A percentile compares a stretch with the other conserved stretches of the same genome.
These are phyloP conservation scores for Sesbania bispinosa DNA, from an alignment of 306 rosid species.

Conservation along the genomic window DNA sequence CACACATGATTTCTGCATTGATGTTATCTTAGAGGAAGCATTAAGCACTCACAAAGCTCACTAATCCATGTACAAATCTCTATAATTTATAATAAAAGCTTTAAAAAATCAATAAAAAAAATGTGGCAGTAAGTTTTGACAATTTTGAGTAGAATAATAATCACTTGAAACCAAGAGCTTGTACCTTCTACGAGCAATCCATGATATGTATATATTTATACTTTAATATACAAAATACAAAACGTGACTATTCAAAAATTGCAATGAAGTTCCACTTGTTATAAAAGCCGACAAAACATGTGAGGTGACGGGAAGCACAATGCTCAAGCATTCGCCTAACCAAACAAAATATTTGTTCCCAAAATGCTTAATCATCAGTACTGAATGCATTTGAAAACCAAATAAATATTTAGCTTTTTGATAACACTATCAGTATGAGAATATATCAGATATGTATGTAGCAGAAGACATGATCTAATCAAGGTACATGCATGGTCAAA, in stretches of 20 bases:
- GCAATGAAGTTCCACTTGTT: conserved; percentile 29
- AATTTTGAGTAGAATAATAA: conserved; percentile 17
- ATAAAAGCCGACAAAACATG: conserved; percentile 50
- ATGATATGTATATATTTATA: not conserved
- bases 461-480: conserved; percentile 44
- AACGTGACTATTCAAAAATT: conserved; percentile 18
- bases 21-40: conserved; percentile 28
- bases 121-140: conserved; percentile 12
- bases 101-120: no score
- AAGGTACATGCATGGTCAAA: conserved; percentile 32
- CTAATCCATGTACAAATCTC: no score
- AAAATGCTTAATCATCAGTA: no score
- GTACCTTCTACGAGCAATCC: conserved; percentile 12
- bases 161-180: conserved; percentile 23
- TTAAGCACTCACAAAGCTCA: conserved; percentile 21
- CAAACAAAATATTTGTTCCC: conserved; percentile 28
- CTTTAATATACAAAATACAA: conserved; percentile 17
- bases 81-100: no score
- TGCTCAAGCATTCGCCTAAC: conserved; percentile 48
- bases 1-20: conserved; percentile 24
- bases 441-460: no score
- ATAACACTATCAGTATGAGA: no score
- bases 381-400: no score
- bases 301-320: conserved; percentile 53
- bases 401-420: conserved; percentile 32